Evolutionary conservation across 2,329 filamentous ascomycete species (phyloP), one percentile per base, ranked within the genome.

Genomic region (Fusarium sp.): DNA sequence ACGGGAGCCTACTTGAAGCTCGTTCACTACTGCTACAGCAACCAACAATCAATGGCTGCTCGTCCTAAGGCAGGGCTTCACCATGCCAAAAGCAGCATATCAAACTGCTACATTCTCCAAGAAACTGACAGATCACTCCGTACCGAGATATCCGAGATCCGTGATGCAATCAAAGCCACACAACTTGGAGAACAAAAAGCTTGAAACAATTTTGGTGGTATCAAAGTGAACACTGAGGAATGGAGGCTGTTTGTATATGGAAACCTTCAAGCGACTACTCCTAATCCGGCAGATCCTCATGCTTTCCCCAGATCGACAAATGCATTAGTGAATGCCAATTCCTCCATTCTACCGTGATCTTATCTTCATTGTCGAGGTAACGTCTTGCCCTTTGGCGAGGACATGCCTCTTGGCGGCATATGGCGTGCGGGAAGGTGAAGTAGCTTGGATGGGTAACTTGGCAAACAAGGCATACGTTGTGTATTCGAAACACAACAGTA

Each of bases 181-280:
- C 15, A 13, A 11, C 39, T 25, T 11, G 19, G 26, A 24, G 19
- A 5, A 3, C 12, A 1, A 4, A 29, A 22, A 39, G 13, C 9
- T 34, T 22, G 39, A 51, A 39, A 45, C 44, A 28, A 12, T 6
- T 9, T 22, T 24, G 24, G 19, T 19, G 19, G 19, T 19, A 19
- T 19, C 19, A 19, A 19, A 15, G 31, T 32, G 26, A 12, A 15
- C 3, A 11, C 38, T 13, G 7, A 54, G 58, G 58, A 61, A 61
- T 61, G 57, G 4, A 15, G 41, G 38, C 51, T 52, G 52, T 32
- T 29, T 41, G 9, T 12, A 38, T 31, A 32, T 38, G 31, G 34
- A 45, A 32, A 35, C 22, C 38, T 15, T 31, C 47, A 15, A 15
- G 8, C 7, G 8, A 2, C 2, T 12, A 24, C 9, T 29, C 35